Conservation (phyloP, 305 asterid species). For the Solanum hybrid region DNA sequence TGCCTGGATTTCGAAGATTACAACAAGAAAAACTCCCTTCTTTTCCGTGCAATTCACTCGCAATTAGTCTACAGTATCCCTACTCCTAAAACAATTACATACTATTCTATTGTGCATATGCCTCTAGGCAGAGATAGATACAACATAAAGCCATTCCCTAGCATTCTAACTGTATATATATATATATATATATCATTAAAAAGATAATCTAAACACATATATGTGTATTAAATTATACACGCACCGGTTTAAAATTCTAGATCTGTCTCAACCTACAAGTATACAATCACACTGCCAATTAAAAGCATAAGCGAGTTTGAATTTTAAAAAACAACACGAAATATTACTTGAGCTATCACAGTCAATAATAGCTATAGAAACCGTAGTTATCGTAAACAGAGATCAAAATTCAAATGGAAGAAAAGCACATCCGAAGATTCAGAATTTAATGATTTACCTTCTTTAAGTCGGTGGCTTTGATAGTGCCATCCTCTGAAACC, state of each 20-base stretch:
- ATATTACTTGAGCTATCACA: not conserved
- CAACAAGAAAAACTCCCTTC: not conserved
- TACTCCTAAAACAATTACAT: not conserved
- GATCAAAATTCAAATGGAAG: not conserved
- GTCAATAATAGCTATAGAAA: not conserved
- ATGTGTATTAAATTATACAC: not conserved
- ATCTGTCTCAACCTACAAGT: not conserved
- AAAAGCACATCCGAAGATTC: not conserved
- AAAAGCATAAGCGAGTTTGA: not conserved
- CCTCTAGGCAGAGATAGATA: not conserved
- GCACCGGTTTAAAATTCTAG: not conserved
- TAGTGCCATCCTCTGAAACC: conserved; percentile 80
- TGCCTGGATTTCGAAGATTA: not conserved
- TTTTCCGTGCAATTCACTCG: not conserved
- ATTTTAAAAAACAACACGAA: not conserved
- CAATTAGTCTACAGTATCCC: not conserved
- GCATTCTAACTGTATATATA: too few species aligned
- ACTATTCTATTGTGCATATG: not conserved
- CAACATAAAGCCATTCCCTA: not conserved
- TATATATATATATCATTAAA: not conserved
- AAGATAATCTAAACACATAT: too few species aligned
- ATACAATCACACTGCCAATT: not conserved
- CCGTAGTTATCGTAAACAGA: not conserved
- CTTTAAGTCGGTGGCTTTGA: conserved; percentile 83
- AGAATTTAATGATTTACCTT: conserved; percentile 31